Base-by-base conservation (phyloP, 345 rosid species). In the Trapa incisa region DNA sequence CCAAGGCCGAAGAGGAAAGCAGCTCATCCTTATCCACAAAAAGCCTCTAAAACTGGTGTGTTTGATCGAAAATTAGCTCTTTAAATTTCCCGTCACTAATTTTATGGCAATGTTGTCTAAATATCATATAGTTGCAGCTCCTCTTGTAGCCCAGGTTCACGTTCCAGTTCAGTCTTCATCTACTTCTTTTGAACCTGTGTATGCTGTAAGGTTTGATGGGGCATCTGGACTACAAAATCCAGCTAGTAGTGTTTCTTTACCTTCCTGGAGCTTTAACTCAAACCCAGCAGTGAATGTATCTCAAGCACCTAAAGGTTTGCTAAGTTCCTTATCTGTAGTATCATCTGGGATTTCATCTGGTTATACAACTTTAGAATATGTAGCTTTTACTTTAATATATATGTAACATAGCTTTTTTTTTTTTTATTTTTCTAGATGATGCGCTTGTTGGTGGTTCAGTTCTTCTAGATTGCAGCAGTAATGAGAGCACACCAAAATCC, bases 1-100 rank as follows among this genome's bases (percentile, higher is more conserved):
- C 98, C 98, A 61, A 83, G 98, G 7, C 98, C 96, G 32, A 93
- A 90, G 81, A 85, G 96, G 81, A 93, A 93, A 81, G 97, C 97
- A 17, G 69, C 79, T 74, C 96, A 85, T 83, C 97, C 98, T 1
- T 93, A 93, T 69, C 98, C 97, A 35, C 97, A 87, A n/a, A 93
- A 90, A 72, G 91, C 97, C 33, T 77, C 92, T 65, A 88, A 85
- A 79, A 81, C 57, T 76, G 92, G 97, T 88, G 0, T 52, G 53
- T 42, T 35, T 57, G 63, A 54, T 37, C 29, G 37, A 50, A n/a
- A 17, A 6, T 37, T 14, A 50, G 22, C 53, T 22, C 61, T 54
- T 36, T 67, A 38, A 5, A 35, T 15, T 50, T 57, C 39, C 15
- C 43, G 6, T 3, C 22, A 17, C 9, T 63, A 53, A 2, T 47